Percentiles rank a stretch among this genome's conserved stretches.
These are phyloP conservation scores for Tolypocladium endophyticum DNA, from an alignment of 2,329 filamentous ascomycete species.

Conservation along the genomic window DNA sequence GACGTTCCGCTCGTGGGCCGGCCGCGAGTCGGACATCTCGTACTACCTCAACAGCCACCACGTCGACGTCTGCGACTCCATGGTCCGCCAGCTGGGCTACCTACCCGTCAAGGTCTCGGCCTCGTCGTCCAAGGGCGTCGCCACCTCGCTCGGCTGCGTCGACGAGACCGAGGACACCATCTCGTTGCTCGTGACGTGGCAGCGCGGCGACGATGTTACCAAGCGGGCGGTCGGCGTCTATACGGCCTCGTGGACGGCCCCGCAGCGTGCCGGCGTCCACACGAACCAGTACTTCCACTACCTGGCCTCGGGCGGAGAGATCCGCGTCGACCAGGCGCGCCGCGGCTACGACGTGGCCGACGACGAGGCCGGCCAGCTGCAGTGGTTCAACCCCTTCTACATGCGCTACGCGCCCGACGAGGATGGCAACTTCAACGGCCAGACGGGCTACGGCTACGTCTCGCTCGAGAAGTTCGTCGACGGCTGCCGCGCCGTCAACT, in stretches of 20 bases:
- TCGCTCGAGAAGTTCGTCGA: conserved; percentile 96
- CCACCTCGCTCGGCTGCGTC: conserved; percentile 67
- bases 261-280: conserved; percentile 87
- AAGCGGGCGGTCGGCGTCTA: conserved; percentile 81
- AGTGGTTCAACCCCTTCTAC: conserved; percentile 92
- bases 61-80: conserved; percentile 83
- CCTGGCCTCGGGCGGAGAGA: conserved; percentile 73
- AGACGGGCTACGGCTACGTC: conserved; percentile 86
- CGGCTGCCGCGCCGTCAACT: conserved; percentile 68
- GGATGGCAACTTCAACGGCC: conserved; percentile 86
- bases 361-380: conserved; percentile 57
- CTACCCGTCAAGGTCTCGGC: conserved; percentile 70
- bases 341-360: conserved; percentile 91
- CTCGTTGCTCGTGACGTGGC: conserved; percentile 81
- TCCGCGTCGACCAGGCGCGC: conserved; percentile 87
- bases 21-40: conserved; percentile 82
- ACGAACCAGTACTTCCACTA: conserved; percentile 97
- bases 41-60: conserved; percentile 97
- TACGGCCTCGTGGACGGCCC: conserved; percentile 90
- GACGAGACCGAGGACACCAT: conserved; percentile 86
- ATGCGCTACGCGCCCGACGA: conserved; percentile 93
- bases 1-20: conserved; percentile 92
- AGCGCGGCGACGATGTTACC: conserved; percentile 54
- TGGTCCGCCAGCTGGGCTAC: conserved; percentile 67
- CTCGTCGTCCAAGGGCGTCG: conserved; percentile 67